Evolutionary conservation across 441 rosid genomes (phyloP), one percentile per base, ranked within the genome.

Genomic region (Adansonia gregorii): DNA sequence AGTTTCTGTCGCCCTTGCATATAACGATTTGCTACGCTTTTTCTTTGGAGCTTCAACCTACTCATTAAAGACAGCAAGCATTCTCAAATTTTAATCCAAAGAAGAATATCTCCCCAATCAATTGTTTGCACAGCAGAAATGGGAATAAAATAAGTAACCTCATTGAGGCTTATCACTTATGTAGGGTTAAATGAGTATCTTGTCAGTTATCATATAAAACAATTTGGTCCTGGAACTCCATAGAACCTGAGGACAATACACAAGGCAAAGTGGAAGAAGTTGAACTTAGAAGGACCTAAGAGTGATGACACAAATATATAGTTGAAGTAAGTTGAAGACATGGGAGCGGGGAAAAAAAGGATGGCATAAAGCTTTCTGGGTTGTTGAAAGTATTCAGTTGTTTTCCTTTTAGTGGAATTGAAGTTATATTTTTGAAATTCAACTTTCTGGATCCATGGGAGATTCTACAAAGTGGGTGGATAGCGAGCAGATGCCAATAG

Each of bases 1-100:
- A 0, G 95, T 95, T 87, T 95, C 93, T 5, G 99, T 95, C 61
- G 90, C 90, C 78, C 83, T 93, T 65, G 97, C 99, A 63, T 95
- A 95, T 65, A 87, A 74, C 56, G 99, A 95, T 82, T 90, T 92
- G 64, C 86, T 61, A 60, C 89, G 90, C 79, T 85, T 90, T 78
- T 75, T 83, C 88, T 91, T 91, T 56, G 87, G 48, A 73, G 76
- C 83, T 79, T 91, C 97, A 80, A 85, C 94, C 98, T 92, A 69
- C 46, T 56, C 27, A 78, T 46, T 66, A 41, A 63, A 75, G 77
- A 70, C 41, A 83, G 41, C 64, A 75, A 56, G 35, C 74, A 63
- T 75, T 64, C 39, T 51, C 59, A 35, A 73, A 41, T 17, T 31
- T 54, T 20, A 8, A 70, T 70, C 43, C 15, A 51, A 68, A 46